Evolutionary conservation across 2,329 filamentous ascomycete species (phyloP).

Genomic region (Dichotomopilus funicola): DNA sequence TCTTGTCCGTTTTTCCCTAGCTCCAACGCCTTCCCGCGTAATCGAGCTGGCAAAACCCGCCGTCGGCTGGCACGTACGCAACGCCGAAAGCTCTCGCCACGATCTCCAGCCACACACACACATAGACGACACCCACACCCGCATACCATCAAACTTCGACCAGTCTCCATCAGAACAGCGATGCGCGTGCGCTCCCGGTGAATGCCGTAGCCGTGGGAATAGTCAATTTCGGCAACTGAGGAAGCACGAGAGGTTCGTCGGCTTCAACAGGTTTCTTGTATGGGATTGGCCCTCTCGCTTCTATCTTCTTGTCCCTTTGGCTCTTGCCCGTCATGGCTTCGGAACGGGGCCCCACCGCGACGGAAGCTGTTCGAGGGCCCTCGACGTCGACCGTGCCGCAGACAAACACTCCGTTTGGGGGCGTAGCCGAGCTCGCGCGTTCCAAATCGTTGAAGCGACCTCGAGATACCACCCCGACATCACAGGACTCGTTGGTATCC

Average conservation of each 20-base stretch:
- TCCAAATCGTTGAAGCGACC: constrained; percentile 40
- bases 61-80: not conserved
- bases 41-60: constrained; percentile 4
- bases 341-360: constrained; percentile 46
- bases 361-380: constrained; percentile 40
- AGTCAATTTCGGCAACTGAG: constrained; percentile 1
- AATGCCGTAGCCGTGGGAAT: constrained; percentile 14
- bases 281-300: constrained; percentile 3
- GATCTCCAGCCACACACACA: constrained; percentile 31
- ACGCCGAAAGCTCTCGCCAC: constrained; percentile 29
- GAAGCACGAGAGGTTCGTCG: constrained; percentile 14
- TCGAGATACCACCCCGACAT: constrained; percentile 42
- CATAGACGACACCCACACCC: constrained; percentile 14
- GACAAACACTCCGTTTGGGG: constrained; percentile 32
- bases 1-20: not conserved
- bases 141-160: not conserved
- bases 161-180: constrained; percentile 18
- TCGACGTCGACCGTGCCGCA: constrained; percentile 31
- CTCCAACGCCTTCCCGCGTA: not conserved
- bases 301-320: not conserved
- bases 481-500: constrained; percentile 29
- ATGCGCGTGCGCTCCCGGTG: constrained; percentile 22
- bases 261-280: not conserved
- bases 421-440: constrained; percentile 34
- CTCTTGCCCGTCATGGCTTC: constrained; percentile 42